Base-by-base conservation (phyloP, 2,329 filamentous ascomycete genomes). In the Fusarium sp. region DNA sequence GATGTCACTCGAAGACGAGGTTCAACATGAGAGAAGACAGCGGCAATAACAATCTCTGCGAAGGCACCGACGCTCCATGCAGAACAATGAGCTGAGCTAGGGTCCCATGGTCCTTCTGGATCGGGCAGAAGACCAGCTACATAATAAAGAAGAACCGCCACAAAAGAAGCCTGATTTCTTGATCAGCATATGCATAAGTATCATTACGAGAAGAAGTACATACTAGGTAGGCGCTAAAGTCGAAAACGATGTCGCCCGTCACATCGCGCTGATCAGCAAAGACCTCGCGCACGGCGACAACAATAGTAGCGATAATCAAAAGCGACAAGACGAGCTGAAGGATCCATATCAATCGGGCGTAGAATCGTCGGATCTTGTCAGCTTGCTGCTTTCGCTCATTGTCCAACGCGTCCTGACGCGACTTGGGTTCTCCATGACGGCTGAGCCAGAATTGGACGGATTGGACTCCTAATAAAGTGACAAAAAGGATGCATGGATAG, bases 31-130 rank as follows among this genome's bases (percentile, higher is more conserved):
- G 66, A 66, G 33, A 82, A 77, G 17, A 81, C 72, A 9, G 78
- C 77, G 6, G 75, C 75, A 39, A 83, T 79, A 55, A 82, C 74
- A 15, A 64, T 68, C 65, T 83, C 81, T 4, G 80, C 50, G 14
- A 81, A 67, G 1, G 76, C 65, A 24, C 73, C 80, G 1, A 75
- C 58, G 48, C 78, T 69, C 81, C 81, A 83, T 3, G 81, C 79
- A 46, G 73, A 74, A 57, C 76, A 72, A 39, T 83, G 80, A 20
- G 81, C 68, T 18, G 74, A 63, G 11, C 73, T 74, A 2, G 81
- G 81, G 6, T 78, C 76, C 81, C 81, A 83, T 8, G 81, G 81
- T 1, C 81, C 81, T 65, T 83, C 81, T 1, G 81, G 81, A 39
- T 83, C 80, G 5, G 81, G 81, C 8, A 83, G 75, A 50, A 83